phyloP scores from a whole-genome alignment of 169 alveolate genomes.

The Cryptosporidium tyzzeri region DNA sequence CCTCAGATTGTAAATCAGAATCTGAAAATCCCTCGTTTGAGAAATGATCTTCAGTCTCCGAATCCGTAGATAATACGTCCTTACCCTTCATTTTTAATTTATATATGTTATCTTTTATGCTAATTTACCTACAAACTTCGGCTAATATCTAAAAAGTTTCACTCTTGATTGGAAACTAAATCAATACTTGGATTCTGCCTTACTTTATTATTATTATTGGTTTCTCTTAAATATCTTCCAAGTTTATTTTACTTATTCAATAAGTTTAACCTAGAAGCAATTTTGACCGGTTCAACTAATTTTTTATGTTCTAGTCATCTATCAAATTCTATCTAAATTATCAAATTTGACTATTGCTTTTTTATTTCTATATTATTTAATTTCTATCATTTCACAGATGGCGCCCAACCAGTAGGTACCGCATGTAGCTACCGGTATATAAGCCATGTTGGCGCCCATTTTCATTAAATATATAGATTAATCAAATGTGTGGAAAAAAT shows the following conservation, averaged over 20 bases:
- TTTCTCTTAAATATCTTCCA: not conserved
- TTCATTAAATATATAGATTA: not conserved
- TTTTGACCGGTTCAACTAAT: not conserved
- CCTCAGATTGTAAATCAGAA: constrained; percentile 39
- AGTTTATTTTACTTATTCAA: not conserved
- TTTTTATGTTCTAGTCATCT: not conserved
- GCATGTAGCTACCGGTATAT: constrained; percentile 23
- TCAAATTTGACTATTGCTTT: constrained; percentile 4
- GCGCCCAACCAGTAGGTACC: constrained; percentile 43
- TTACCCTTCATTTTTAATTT: constrained; percentile 5
- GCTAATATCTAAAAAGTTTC: not conserved
- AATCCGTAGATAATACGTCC: constrained; percentile 54
- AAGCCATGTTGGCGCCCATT: not conserved
- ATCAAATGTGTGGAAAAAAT: not conserved
- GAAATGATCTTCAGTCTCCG: constrained; percentile 21
- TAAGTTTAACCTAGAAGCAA: not conserved
- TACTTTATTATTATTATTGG: not conserved
- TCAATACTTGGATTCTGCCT: not conserved
- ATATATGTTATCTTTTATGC: not conserved
- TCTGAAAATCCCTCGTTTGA: constrained; percentile 34
- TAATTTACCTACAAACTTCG: not conserved
- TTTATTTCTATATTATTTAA: not conserved
- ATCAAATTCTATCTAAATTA: not conserved
- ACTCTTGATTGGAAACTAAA: not conserved
- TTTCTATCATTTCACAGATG: not conserved